Conservation (phyloP, 768 basidiomycete genomes). For the Xanthoconium stramineum region DNA sequence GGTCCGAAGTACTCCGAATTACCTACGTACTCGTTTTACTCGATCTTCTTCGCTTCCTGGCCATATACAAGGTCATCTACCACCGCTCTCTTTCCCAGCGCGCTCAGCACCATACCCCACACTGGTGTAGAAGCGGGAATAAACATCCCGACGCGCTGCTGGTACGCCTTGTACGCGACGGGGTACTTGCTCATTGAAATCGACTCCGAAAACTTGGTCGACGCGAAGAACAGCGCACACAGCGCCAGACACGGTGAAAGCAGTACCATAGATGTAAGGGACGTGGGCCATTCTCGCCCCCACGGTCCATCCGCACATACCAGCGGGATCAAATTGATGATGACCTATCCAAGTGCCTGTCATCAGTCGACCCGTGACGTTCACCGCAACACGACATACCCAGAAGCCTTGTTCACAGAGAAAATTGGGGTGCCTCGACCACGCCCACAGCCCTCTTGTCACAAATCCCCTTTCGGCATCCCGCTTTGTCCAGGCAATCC, state of each 20-base stretch:
- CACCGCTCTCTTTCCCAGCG: slow-evolving; percentile 35
- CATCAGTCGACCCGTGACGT: neutral
- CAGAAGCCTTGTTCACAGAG: slow-evolving; percentile 87
- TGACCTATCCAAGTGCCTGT: slow-evolving; percentile 42
- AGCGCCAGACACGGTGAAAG: slow-evolving; percentile 60
- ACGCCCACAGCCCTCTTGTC: slow-evolving; percentile 83
- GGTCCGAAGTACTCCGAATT: slow-evolving; percentile 16
- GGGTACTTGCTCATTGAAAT: slow-evolving; percentile 78
- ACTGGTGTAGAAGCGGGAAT: slow-evolving; percentile 44
- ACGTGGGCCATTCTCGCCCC: slow-evolving; percentile 23
- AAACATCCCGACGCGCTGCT: slow-evolving; percentile 81
- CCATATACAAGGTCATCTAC: slow-evolving; percentile 47
- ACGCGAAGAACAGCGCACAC: slow-evolving; percentile 70
- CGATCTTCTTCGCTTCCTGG: slow-evolving; percentile 25
- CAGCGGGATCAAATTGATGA: slow-evolving; percentile 66
- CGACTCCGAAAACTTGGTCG: slow-evolving; percentile 76
- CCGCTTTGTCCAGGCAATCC: slow-evolving; percentile 61
- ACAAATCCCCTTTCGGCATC: slow-evolving; percentile 80
- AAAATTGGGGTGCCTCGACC: slow-evolving; percentile 90
- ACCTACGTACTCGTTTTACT: slow-evolving; percentile 5
- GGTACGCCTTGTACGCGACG: slow-evolving; percentile 65
- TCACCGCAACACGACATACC: slow-evolving; percentile 40
- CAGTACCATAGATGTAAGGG: slow-evolving; percentile 29
- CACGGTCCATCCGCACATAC: slow-evolving; percentile 38
- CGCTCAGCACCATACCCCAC: slow-evolving; percentile 39